Conservation (phyloP, 129 eudicot species). For the Escallonia rubra region DNA sequence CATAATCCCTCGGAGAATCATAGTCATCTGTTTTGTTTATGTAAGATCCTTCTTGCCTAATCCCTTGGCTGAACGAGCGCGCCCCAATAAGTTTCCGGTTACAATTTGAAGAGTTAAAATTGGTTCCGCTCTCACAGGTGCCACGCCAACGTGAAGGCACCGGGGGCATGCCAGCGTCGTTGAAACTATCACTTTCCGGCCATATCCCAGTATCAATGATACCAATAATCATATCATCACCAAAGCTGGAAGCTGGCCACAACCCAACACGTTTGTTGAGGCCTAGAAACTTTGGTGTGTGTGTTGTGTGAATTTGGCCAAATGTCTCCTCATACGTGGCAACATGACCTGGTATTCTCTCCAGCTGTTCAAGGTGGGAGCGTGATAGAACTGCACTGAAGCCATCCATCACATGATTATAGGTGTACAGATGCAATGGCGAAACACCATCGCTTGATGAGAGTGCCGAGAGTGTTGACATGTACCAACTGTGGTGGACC, state of each 20-base stretch:
- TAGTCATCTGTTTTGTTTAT: conserved; percentile 32
- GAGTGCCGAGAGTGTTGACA: conserved; percentile 37
- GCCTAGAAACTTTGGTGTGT: conserved; percentile 38
- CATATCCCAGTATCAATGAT: conserved; percentile 48
- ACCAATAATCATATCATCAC: conserved; percentile 48
- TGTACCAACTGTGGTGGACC: conserved; percentile 45
- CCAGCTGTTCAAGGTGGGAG: conserved; percentile 25
- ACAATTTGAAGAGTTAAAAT: conserved; percentile 25
- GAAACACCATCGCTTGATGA: conserved; percentile 14
- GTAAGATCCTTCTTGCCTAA: conserved; percentile 28
- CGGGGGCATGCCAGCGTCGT: conserved; percentile 38
- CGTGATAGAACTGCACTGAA: conserved; percentile 33
- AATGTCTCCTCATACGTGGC: conserved; percentile 33
- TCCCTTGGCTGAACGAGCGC: conserved; percentile 38
- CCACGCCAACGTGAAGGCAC: conserved; percentile 56
- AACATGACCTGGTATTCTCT: conserved; percentile 23
- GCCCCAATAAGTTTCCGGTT: conserved; percentile 48
- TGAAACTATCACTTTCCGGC: conserved; percentile 52
- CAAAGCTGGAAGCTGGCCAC: conserved; percentile 40
- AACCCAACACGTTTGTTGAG: conserved; percentile 29
- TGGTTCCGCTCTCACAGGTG: conserved; percentile 27
- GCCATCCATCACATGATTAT: conserved; percentile 37
- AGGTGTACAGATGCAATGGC: conserved; percentile 41
- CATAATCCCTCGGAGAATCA: conserved; percentile 44
- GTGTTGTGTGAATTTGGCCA: conserved; percentile 41